phyloP scores from a whole-genome alignment of 345 rosid species.

The Noccaea bulbosa region DNA sequence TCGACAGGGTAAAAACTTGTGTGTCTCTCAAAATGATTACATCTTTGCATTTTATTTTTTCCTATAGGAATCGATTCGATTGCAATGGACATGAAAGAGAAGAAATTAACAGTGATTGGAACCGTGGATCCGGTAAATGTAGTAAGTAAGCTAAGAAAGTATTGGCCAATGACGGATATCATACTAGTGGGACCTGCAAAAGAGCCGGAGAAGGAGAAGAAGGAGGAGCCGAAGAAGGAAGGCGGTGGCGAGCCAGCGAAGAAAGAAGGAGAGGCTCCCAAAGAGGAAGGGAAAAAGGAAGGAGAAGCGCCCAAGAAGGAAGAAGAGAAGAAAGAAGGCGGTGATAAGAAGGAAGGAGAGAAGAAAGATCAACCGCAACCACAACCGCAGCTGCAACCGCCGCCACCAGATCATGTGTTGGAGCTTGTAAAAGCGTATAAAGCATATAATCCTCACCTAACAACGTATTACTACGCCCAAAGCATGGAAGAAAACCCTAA shows the following conservation, averaged over 20 bases:
- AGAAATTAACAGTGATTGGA: slow-evolving; percentile 76
- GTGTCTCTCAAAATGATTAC: background rate
- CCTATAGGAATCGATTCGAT: slow-evolving; percentile 77
- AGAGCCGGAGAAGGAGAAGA: slow-evolving; percentile 79
- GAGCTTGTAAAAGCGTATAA: slow-evolving; percentile 85
- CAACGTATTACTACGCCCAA: slow-evolving; percentile 71
- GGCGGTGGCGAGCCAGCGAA: slow-evolving; percentile 54
- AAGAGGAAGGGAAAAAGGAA: slow-evolving; percentile 65
- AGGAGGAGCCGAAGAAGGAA: slow-evolving; percentile 68
- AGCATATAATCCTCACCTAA: slow-evolving; percentile 79
- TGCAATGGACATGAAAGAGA: slow-evolving; percentile 79
- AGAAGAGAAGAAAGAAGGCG: slow-evolving; percentile 50
- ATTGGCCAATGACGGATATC: slow-evolving; percentile 71
- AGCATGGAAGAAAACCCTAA: slow-evolving; percentile 96
- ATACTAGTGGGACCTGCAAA: slow-evolving; percentile 80
- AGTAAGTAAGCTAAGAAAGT: slow-evolving; percentile 79
- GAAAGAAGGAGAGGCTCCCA: slow-evolving; percentile 57
- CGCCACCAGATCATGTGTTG: slow-evolving; percentile 57
- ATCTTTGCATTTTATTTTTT: slow-evolving; percentile 1
- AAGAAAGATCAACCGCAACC: slow-evolving; percentile 52
- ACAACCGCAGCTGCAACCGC: slow-evolving; percentile 32
- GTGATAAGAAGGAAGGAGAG: slow-evolving; percentile 46
- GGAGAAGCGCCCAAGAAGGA: slow-evolving; percentile 44
- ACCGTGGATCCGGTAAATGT: slow-evolving; percentile 70
- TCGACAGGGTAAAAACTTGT: slow-evolving; percentile 9